phyloP scores from a whole-genome alignment of 2,329 filamentous ascomycete genomes.

The Catunica adiposa region DNA sequence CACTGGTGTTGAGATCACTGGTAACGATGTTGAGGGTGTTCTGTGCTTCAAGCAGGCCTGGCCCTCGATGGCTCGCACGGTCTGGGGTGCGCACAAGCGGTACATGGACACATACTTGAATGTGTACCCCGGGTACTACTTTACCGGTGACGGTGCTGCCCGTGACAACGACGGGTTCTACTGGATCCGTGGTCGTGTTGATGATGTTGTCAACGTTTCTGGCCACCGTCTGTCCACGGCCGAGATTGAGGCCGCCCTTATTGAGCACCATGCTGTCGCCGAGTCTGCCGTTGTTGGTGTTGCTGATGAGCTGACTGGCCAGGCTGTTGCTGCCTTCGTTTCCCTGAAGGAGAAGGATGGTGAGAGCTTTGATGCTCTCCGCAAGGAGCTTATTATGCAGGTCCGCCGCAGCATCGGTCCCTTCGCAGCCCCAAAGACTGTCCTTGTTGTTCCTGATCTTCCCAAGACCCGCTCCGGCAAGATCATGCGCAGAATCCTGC shows the following conservation, averaged over 20 bases:
- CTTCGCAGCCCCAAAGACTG: constrained; percentile 87
- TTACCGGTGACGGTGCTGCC: constrained; percentile 84
- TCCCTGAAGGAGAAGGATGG: constrained; percentile 80
- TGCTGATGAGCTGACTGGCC: constrained; percentile 81
- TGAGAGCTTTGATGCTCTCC: constrained; percentile 51
- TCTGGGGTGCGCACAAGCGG: constrained; percentile 93
- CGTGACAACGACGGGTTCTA: constrained; percentile 98
- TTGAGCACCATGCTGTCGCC: constrained; percentile 78
- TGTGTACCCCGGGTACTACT: constrained; percentile 96
- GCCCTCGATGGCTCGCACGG: constrained; percentile 96
- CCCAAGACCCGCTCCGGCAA: constrained; percentile 96
- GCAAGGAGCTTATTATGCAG: constrained; percentile 86
- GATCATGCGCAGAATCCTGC: constrained; percentile 94
- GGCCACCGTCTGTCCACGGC: constrained; percentile 92
- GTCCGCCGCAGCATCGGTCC: constrained; percentile 95
- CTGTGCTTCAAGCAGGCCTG: constrained; percentile 94
- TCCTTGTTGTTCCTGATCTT: constrained; percentile 80
- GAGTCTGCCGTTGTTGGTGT: constrained; percentile 94
- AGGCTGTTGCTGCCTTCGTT: constrained; percentile 95
- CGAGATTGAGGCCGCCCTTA: constrained; percentile 90
- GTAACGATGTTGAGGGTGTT: constrained; percentile 95
- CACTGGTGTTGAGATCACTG: constrained; percentile 78
- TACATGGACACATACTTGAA: constrained; percentile 98
- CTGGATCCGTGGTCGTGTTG: constrained; percentile 97
- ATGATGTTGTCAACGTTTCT: constrained; percentile 96